Base-by-base conservation (phyloP, 805 yeast genomes). In the Metschnikowia lochheadii region DNA sequence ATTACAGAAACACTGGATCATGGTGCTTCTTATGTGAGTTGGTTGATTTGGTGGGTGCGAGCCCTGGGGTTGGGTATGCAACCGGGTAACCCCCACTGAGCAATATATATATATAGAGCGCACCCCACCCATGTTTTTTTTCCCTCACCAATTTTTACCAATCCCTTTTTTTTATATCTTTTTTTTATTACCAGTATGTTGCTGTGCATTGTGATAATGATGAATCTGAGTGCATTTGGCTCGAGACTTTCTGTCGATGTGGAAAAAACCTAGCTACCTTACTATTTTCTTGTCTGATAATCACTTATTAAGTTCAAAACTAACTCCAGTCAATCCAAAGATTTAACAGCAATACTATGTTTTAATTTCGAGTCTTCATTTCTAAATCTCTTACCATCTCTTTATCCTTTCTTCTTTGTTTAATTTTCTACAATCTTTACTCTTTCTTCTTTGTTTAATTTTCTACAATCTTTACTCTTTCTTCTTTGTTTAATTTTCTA, bases 221-320 rank as follows among this genome's bases (percentile, higher is more conserved):
- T 88, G 96, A 88, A 85, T 58, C 74, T 74, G 97, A 90, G 96
- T 89, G 97, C 97, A 90, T 90, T 90, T 90, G 97, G 96, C 97
- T 90, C 96, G 96, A 89, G 96, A 87, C 87, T 68, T 78, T 76
- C 70, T 77, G 90, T 87, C 90, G 91, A 79, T 90, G 97, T 90
- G 96, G 97, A 90, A 88, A 88, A 87, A 88, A 77, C 83, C 96
- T 80, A 84, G 97, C 97, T 90, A 90, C 97, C 97, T 90, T 79
- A 81, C 51, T 68, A 75, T 31, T 72, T 72, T 73, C 75, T 56
- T 57, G 50, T 59, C 57, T 59, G 57, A 48, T 23, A 42, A 13
- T 46, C 50, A 50, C 52, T 31, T 38, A 29, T 42, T 20, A 13
- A 17, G 45, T 44, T 33, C 32, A 20, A 20, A 35, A 44, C 40